Evolutionary conservation across 768 basidiomycete species (phyloP).

Genomic region (Naganishia randhawae): DNA sequence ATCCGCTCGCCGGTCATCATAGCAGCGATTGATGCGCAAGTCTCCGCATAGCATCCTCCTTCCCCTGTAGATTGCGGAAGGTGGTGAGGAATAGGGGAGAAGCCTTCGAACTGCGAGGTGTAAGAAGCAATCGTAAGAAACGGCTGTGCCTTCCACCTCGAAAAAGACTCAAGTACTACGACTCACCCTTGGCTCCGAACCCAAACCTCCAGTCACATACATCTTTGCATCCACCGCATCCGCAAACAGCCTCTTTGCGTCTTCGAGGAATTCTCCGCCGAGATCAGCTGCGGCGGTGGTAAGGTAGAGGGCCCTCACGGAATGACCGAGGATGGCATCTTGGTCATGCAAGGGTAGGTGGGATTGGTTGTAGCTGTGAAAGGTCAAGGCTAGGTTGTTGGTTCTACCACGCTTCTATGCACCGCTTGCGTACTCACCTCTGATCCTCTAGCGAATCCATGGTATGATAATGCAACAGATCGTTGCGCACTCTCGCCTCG

Average conservation of each 20-base stretch:
- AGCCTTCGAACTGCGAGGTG: constrained; percentile 34
- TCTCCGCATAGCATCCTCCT: constrained; percentile 41
- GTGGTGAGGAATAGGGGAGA: constrained; percentile 31
- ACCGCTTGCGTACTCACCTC: constrained; percentile 26
- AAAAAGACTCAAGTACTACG: background rate
- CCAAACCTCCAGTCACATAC: constrained; percentile 40
- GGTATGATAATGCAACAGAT: constrained; percentile 18
- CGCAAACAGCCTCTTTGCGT: constrained; percentile 33
- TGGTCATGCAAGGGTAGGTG: constrained; percentile 37
- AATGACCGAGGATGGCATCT: constrained; percentile 36
- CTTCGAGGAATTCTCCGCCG: constrained; percentile 33
- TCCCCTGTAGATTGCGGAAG: constrained; percentile 37
- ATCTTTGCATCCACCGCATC: constrained; percentile 40
- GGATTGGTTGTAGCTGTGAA: constrained; percentile 35
- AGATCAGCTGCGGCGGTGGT: constrained; percentile 37
- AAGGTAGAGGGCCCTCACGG: constrained; percentile 41
- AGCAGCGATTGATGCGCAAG: constrained; percentile 38
- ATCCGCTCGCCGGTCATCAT: constrained; percentile 42
- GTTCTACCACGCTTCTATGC: background rate
- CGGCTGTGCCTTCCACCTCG: background rate
- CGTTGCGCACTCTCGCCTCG: constrained; percentile 31
- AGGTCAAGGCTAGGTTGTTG: background rate
- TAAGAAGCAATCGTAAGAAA: constrained; percentile 3
- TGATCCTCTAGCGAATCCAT: constrained; percentile 28
- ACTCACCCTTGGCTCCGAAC: constrained; percentile 37